A percentile compares a stretch with the other conserved stretches of the same genome.
These are phyloP conservation scores for Penicillium sp. DNA, from an alignment of 2,329 filamentous ascomycete genomes.

Conservation along the genomic window DNA sequence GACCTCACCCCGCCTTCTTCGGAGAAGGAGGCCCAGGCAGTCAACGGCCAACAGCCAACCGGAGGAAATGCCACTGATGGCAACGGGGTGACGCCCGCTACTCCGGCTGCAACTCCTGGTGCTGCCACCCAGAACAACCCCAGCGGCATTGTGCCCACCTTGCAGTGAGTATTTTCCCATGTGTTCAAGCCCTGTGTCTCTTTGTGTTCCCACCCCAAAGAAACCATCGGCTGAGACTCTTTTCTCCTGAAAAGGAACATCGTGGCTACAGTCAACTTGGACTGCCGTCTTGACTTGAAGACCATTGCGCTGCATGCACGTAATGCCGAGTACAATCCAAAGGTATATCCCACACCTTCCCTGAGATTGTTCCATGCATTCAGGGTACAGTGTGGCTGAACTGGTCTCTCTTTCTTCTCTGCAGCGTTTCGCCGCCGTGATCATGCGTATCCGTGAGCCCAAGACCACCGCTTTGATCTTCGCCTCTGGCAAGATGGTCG, in stretches of 20 bases:
- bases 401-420: slow-evolving; percentile 33
- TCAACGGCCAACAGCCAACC: slow-evolving; percentile 58
- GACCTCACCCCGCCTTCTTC: slow-evolving; percentile 80
- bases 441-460: slow-evolving; percentile 99
- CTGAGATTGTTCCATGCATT: slow-evolving; percentile 29
- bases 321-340: slow-evolving; percentile 98
- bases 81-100: slow-evolving; percentile 82
- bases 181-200: slow-evolving; percentile 37
- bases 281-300: slow-evolving; percentile 96
- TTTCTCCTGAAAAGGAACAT: slow-evolving; percentile 73
- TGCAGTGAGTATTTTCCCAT: slow-evolving; percentile 83
- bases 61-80: slow-evolving; percentile 63
- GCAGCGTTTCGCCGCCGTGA: slow-evolving; percentile 97
- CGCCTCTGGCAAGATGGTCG: slow-evolving; percentile 98
- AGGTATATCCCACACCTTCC: slow-evolving; percentile 63
- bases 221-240: slow-evolving; percentile 50
- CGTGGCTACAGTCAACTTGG: slow-evolving; percentile 96
- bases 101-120: slow-evolving; percentile 62
- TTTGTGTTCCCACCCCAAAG: slow-evolving; percentile 9
- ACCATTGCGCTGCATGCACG: slow-evolving; percentile 97
- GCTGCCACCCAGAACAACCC: slow-evolving; percentile 80
- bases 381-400: slow-evolving; percentile 49
- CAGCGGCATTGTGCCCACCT: slow-evolving; percentile 86
- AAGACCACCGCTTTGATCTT: slow-evolving; percentile 99
- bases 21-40: slow-evolving; percentile 61